Evolutionary conservation across 176 grass and related monocot genomes (phyloP).

Genomic region (Oryza glumipatula): DNA sequence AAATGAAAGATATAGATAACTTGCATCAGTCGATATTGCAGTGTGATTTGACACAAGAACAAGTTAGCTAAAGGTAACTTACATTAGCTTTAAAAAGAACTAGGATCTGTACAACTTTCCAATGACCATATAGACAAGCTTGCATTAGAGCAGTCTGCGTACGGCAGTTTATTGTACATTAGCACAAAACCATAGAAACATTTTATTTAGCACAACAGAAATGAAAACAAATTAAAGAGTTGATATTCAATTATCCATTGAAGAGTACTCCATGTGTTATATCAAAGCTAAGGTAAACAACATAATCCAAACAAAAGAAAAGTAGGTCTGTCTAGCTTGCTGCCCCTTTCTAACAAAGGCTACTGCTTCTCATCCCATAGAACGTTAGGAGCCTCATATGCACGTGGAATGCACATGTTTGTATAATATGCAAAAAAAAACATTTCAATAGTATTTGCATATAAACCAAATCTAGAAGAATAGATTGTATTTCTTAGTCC

Average conservation of each 20-base stretch:
- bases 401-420: conserved; percentile 22
- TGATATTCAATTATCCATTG: conserved; percentile 13
- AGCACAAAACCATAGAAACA: not conserved
- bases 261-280: conserved; percentile 12
- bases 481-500: not conserved
- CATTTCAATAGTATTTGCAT: not conserved
- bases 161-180: conserved; percentile 30
- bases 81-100: conserved; percentile 99
- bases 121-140: conserved; percentile 92
- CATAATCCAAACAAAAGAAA: conserved; percentile 12
- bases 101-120: conserved; percentile 98
- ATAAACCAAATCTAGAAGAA: conserved; percentile 7
- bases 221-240: conserved; percentile 27
- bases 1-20: conserved; percentile 42
- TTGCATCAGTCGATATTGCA: conserved; percentile 23
- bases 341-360: not conserved
- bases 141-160: conserved; percentile 94
- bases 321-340: not conserved
- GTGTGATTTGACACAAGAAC: conserved; percentile 3
- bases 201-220: conserved; percentile 4
- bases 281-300: not conserved
- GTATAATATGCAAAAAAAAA: not conserved
- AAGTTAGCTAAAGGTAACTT: conserved; percentile 44
- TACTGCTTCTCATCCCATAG: conserved; percentile 25
- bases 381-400: conserved; percentile 4